Evolutionary conservation across 768 basidiomycete species (phyloP).

Genomic region (Rhodosporidiobolus odoratus): DNA sequence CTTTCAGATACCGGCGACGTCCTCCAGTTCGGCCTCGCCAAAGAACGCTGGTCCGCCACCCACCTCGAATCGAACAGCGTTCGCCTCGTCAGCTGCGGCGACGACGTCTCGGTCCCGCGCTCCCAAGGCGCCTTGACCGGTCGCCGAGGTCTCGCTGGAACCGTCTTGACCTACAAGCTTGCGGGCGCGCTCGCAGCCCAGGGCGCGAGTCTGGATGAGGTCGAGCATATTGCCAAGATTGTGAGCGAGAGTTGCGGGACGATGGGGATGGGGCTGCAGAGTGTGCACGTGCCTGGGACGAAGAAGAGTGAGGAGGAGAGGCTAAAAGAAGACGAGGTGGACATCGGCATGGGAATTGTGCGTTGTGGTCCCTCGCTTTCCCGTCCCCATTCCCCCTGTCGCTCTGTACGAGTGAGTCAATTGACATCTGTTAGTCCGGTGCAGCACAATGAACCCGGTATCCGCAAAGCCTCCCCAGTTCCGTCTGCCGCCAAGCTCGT

Average conservation of each 20-base stretch:
- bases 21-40: slow-evolving; percentile 49
- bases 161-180: slow-evolving; percentile 50
- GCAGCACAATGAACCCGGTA: slow-evolving; percentile 50
- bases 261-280: slow-evolving; percentile 49
- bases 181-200: slow-evolving; percentile 47
- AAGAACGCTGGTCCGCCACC: slow-evolving; percentile 35
- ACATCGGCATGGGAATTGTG: slow-evolving; percentile 46
- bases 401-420: no score
- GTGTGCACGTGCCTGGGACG: slow-evolving; percentile 50
- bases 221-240: slow-evolving; percentile 44
- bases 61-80: slow-evolving; percentile 43
- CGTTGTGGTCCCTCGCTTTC: background rate
- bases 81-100: slow-evolving; percentile 47
- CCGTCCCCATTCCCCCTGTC: background rate
- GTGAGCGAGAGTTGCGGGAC: slow-evolving; percentile 45
- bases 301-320: slow-evolving; percentile 43
- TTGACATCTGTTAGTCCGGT: background rate
- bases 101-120: slow-evolving; percentile 50
- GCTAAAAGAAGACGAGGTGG: slow-evolving; percentile 46
- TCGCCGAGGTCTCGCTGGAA: slow-evolving; percentile 49
- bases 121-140: slow-evolving; percentile 50
- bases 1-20: slow-evolving; percentile 42
- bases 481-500: slow-evolving; percentile 44
- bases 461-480: slow-evolving; percentile 42
- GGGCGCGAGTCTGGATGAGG: slow-evolving; percentile 46